Base-by-base conservation (phyloP, 1,284 basidiomycete species). In the Heterobasidion occidentale region DNA sequence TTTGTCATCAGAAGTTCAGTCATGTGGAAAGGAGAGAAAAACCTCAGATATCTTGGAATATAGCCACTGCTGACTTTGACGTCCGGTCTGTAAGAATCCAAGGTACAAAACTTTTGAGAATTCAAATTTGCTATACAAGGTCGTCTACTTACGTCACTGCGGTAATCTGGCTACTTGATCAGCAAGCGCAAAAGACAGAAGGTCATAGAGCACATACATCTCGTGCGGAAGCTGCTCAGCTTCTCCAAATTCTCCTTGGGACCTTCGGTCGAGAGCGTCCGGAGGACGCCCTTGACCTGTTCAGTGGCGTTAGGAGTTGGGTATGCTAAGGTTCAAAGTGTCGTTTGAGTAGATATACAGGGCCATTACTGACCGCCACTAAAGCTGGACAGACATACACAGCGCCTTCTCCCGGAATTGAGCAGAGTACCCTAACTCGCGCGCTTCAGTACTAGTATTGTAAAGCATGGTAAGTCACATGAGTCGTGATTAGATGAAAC, bases 41-140 rank as follows among this genome's bases (percentile, higher is more conserved):
- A 89, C 88, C 78, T 91, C 76, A 34, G 75, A 66, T 62, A 97
- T 83, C 65, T 78, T 88, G 50, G 76, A 74, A 60, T 90, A 71
- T 52, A 98, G 78, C 94, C 94, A 99, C 59, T 80, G 70, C 68
- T 97, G 93, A 63, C 89, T 89, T 67, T 88, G 68, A 62, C 65
- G 80, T 20, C 96, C 97, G 9, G 86, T 90, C 80, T 92, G 64
- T 34, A 60, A 52, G 57, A 57, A 54, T 52, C 51, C 60, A 38
- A 27, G 27, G 27, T 27, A 27, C 27, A 27, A 4, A 27, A 27
- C 27, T 27, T 57, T 60, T 42, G 52, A 48, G 42, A 57, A 19
- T 17, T 55, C n/a, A 54, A 46, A 51, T 56, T 17, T 48, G 46
- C 12, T 15, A 5, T 11, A 7, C 11, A 48, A 48, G 46, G 19